phyloP scores from a whole-genome alignment of 1,284 basidiomycete genomes.

The Afroboletus lepidellus region DNA sequence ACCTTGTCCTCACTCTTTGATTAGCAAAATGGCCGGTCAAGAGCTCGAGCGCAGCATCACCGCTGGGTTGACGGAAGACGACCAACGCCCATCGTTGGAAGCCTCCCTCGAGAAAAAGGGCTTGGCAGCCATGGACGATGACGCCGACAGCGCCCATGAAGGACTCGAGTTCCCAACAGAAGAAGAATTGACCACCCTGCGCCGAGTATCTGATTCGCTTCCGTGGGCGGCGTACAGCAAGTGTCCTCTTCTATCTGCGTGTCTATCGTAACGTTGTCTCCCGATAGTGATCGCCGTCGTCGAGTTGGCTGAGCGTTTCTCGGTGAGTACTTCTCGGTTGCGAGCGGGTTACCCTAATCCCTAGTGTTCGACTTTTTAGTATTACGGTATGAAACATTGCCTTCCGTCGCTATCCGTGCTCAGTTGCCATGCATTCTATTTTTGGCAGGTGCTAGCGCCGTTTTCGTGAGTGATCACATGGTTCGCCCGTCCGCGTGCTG shows the following conservation, averaged over 20 bases:
- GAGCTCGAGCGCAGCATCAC: constrained; percentile 7
- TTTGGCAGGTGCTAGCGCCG: constrained; percentile 58
- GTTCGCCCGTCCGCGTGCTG: neutral
- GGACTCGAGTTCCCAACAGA: constrained; percentile 68
- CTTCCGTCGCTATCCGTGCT: neutral
- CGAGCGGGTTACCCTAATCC: constrained; percentile 1
- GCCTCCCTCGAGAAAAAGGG: constrained; percentile 20
- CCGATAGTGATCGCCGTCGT: constrained; percentile 63
- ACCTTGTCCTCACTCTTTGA: neutral
- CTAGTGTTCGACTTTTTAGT: constrained; percentile 24
- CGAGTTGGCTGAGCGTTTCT: constrained; percentile 77
- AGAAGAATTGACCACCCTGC: constrained; percentile 60
- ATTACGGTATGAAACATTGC: constrained; percentile 32
- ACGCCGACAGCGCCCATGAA: constrained; percentile 48
- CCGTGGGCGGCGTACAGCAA: constrained; percentile 68
- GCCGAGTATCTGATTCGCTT: constrained; percentile 60
- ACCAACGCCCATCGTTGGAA: constrained; percentile 1
- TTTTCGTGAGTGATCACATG: constrained; percentile 51
- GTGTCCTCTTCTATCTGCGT: constrained; percentile 28
- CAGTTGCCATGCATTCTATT: constrained; percentile 26
- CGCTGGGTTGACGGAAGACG: constrained; percentile 5
- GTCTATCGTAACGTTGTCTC: neutral
- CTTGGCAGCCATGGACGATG: constrained; percentile 2
- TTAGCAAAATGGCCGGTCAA: constrained; percentile 11
- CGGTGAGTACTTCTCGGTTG: constrained; percentile 38